Conservation (phyloP, 2,329 filamentous ascomycete species). For the Aspergillus sp. region DNA sequence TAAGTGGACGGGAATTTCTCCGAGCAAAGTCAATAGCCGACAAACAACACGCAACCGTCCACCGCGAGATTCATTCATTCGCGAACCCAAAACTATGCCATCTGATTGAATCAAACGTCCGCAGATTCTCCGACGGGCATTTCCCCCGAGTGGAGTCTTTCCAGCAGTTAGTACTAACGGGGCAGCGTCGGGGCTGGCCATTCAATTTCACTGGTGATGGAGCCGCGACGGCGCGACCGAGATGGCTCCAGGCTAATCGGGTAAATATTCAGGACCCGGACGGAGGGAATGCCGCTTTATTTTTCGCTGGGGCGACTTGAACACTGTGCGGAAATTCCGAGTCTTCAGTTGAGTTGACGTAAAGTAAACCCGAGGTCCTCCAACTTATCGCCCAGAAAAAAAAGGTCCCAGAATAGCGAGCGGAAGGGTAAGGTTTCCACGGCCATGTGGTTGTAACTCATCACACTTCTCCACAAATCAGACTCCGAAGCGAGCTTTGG, state of each 20-base stretch:
- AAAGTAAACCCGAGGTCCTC: not conserved
- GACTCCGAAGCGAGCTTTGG: not conserved
- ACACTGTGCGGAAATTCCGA: not conserved
- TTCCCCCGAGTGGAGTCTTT: not conserved
- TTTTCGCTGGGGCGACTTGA: not conserved
- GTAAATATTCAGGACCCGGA: slow-evolving; percentile 25
- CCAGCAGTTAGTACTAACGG: too few relatives aligned
- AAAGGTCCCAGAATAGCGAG: not conserved
- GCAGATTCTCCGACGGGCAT: not conserved
- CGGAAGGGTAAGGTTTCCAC: not conserved
- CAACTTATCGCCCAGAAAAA: not conserved
- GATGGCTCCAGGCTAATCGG: slow-evolving; percentile 9
- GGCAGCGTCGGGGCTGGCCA: too few relatives aligned
- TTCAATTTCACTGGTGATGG: too few relatives aligned
- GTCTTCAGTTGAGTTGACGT: not conserved
- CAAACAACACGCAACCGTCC: not conserved
- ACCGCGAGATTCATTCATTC: not conserved
- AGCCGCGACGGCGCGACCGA: not conserved
- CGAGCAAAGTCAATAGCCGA: not conserved
- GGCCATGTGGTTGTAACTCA: not conserved
- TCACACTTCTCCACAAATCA: not conserved
- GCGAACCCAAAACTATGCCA: too few relatives aligned
- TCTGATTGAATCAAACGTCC: not conserved
- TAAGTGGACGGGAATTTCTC: not conserved
- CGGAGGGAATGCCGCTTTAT: slow-evolving; percentile 13